Evolutionary conservation across 2,329 filamentous ascomycete species (phyloP), one percentile per base, ranked within the genome.

Genomic region (Parastagonospora nodorum): DNA sequence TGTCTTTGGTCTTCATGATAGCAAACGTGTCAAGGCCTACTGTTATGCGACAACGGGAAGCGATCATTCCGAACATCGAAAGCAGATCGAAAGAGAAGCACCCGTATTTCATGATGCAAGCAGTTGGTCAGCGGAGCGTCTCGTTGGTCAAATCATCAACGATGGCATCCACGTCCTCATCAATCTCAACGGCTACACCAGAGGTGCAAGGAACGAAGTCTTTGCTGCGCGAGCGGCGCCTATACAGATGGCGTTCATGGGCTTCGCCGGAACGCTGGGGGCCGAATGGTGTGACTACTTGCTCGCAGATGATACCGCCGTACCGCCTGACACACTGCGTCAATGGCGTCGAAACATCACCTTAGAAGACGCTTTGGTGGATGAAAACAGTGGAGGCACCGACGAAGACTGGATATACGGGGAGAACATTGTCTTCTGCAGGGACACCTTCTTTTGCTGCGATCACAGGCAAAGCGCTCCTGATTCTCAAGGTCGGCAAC

Each of bases 161-260:
- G 94, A 99, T 68, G 86, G 87, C 6, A 94, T 99, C 43, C 94
- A 99, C 68, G 94, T 99, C 36, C 82, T 99, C 15, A 86, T 99
- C 64, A 99, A 99, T 58, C 81, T 99, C n/a, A 99, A 99, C 65
- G 94, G 94, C 9, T 99, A 99, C 72, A 99, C 94, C 0, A 84
- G 94, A 46, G 94, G 94, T 28, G 94, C 94, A n/a, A 86, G 92
- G 19, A 99, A 99, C 63, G 94, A 99, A 69, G 88, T 99, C 4
- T 99, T 99, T 72, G 94, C 94, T 16, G 94, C 94, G 16, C 86
- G 95, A 24, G 91, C 94, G 12, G 92, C 92, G 2, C 94, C 94
- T 0, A 91, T 99, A 37, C 94, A 99, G 61, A 99, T 99, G 94
- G 96, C 94, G 0, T 99, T 99, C 67, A 99, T 99, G 94, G 94